Percentiles rank a stretch among this genome's conserved stretches.
Conservation (phyloP, 2,329 filamentous ascomycete genomes). For the Microcyclosporella mali region DNA sequence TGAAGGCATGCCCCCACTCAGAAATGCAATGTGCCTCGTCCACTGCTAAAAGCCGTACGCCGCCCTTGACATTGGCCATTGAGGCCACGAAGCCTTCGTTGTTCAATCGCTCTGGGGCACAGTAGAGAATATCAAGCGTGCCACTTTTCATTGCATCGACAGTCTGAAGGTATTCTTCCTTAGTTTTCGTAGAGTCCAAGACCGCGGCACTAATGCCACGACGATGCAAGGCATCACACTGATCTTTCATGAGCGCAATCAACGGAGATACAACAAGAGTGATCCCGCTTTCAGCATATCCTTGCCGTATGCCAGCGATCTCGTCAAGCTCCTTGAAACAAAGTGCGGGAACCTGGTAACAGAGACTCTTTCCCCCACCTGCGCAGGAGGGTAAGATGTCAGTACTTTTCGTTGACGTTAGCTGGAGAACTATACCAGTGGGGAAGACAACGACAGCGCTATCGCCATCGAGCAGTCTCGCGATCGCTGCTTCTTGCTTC, state of each 20-base stretch:
- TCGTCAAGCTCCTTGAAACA: conserved; percentile 38
- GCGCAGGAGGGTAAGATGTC: background rate
- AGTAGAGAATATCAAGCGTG: conserved; percentile 50
- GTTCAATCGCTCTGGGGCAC: conserved; percentile 55
- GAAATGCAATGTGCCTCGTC: conserved; percentile 57
- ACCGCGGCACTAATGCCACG: conserved; percentile 49
- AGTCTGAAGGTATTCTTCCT: conserved; percentile 35
- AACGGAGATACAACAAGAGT: conserved; percentile 53
- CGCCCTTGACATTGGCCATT: conserved; percentile 50
- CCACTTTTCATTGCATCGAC: conserved; percentile 45
- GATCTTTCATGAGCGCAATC: conserved; percentile 56
- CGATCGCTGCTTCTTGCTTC: conserved; percentile 43
- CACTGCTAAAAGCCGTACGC: conserved; percentile 51
- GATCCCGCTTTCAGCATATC: conserved; percentile 40
- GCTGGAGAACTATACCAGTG: conserved; percentile 20
- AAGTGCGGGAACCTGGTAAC: conserved; percentile 42
- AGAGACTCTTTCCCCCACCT: conserved; percentile 39
- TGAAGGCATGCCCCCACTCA: conserved; percentile 30
- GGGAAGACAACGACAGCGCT: conserved; percentile 42
- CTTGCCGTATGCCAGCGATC: conserved; percentile 24
- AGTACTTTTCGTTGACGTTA: background rate
- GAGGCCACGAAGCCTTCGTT: conserved; percentile 55
- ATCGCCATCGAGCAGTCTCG: conserved; percentile 38
- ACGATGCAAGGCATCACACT: conserved; percentile 49
- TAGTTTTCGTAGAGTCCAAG: conserved; percentile 51